Percentiles rank a stretch among this genome's conserved stretches.
These are phyloP conservation scores for Phytophthora kernoviae DNA, from an alignment of 352 stramenopile species.

Conservation along the genomic window DNA sequence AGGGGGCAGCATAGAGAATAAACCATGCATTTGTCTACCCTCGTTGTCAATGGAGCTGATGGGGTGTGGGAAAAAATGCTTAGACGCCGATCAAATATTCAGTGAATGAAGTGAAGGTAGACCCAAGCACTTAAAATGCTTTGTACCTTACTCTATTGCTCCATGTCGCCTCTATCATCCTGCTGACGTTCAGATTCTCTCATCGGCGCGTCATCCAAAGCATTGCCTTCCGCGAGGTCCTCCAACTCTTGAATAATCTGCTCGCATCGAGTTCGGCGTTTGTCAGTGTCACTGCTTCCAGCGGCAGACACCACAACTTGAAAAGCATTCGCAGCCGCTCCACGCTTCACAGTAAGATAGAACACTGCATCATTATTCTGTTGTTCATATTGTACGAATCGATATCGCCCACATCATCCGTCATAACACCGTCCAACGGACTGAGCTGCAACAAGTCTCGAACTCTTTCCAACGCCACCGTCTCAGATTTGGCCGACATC, in stretches of 20 bases:
- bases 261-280: slow-evolving; percentile 27
- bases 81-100: slow-evolving; percentile 12
- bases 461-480: slow-evolving; percentile 41
- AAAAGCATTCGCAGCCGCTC: slow-evolving; percentile 7
- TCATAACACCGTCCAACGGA: slow-evolving; percentile 65
- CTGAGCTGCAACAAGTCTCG: slow-evolving; percentile 53
- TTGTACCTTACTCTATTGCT: slow-evolving; percentile 14
- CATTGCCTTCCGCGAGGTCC: slow-evolving; percentile 15
- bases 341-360: slow-evolving; percentile 37
- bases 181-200: neutral
- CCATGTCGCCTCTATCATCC: neutral
- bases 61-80: slow-evolving; percentile 7
- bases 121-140: slow-evolving; percentile 23
- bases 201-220: slow-evolving; percentile 8
- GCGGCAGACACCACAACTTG: slow-evolving; percentile 29
- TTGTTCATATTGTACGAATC: slow-evolving; percentile 21
- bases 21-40: slow-evolving; percentile 2
- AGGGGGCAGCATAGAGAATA: slow-evolving; percentile 5
- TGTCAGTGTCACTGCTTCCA: slow-evolving; percentile 11
- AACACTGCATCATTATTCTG: slow-evolving; percentile 10
- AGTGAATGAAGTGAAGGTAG: slow-evolving; percentile 22
- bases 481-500: slow-evolving; percentile 27
- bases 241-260: slow-evolving; percentile 47
- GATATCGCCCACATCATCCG: slow-evolving; percentile 47
- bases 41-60: slow-evolving; percentile 10